Conservation (phyloP, 345 rosid species). For the Eucalyptus cloeziana region DNA sequence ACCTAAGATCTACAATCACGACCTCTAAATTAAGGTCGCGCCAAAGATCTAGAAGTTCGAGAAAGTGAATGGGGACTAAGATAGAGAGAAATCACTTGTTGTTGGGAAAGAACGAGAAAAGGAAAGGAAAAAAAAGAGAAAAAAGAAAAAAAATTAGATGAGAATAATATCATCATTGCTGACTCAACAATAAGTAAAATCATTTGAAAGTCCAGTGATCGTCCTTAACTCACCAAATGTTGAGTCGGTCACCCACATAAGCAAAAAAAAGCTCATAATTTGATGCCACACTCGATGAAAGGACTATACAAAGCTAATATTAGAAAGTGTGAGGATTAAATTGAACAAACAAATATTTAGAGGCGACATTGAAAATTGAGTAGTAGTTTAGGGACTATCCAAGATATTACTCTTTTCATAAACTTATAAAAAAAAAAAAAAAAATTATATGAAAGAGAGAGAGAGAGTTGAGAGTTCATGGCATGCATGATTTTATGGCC, state of each 20-base stretch:
- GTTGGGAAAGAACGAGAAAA: neutral
- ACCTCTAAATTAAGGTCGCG: neutral
- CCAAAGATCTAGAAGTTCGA: neutral
- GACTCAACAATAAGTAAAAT: neutral
- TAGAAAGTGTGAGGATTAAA: neutral
- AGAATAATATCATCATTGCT: neutral
- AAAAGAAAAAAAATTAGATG: neutral
- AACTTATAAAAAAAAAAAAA: neutral
- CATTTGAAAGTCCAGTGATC: neutral
- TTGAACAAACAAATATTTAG: neutral
- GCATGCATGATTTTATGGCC: neutral
- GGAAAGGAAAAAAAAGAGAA: neutral
- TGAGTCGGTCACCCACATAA: neutral
- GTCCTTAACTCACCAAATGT: neutral
- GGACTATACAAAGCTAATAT: neutral
- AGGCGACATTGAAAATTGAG: neutral
- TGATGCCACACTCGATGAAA: neutral
- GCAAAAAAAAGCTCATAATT: neutral
- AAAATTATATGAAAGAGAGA: neutral
- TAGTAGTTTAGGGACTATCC: neutral
- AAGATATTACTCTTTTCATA: neutral
- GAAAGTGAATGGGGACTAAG: neutral
- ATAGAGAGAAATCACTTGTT: neutral
- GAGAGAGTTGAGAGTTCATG: neutral
- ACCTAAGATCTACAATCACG: accelerated